Evolutionary conservation across 805 yeast genomes (phyloP).

Genomic region (Starmerella cellae): DNA sequence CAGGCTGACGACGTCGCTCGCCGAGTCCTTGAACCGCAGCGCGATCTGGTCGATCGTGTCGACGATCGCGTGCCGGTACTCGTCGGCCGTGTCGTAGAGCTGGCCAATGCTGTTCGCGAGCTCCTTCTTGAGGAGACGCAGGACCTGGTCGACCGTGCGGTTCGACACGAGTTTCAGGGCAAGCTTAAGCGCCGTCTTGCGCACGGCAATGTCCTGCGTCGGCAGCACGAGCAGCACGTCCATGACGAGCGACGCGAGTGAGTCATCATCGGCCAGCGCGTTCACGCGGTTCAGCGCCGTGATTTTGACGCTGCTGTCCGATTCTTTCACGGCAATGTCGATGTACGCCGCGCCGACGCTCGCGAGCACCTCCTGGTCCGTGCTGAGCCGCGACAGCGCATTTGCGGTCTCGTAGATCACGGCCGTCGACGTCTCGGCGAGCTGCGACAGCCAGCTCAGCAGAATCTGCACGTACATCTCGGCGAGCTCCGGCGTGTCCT

Average conservation of each 20-base stretch:
- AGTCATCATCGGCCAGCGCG: slow-evolving; percentile 67
- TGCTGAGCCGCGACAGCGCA: slow-evolving; percentile 47
- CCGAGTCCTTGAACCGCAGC: slow-evolving; percentile 75
- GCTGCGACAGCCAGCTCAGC: slow-evolving; percentile 41
- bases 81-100: slow-evolving; percentile 59
- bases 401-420: slow-evolving; percentile 88
- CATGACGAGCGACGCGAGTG: slow-evolving; percentile 67
- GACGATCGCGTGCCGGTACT: slow-evolving; percentile 79
- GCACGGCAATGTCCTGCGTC: slow-evolving; percentile 84
- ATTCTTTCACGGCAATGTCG: slow-evolving; percentile 76
- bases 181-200: slow-evolving; percentile 73
- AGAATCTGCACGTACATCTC: slow-evolving; percentile 60
- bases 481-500: slow-evolving; percentile 47
- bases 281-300: slow-evolving; percentile 78
- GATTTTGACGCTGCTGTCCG: slow-evolving; percentile 91
- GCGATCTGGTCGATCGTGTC: slow-evolving; percentile 84
- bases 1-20: slow-evolving; percentile 78
- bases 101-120: slow-evolving; percentile 55
- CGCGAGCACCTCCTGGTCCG: slow-evolving; percentile 51
- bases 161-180: slow-evolving; percentile 68
- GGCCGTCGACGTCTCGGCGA: slow-evolving; percentile 7
- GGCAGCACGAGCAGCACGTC: slow-evolving; percentile 76
- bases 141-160: slow-evolving; percentile 88
- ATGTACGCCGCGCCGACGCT: slow-evolving; percentile 77
- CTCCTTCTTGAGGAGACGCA: slow-evolving; percentile 84